These are phyloP conservation scores for Coelastrella sp. DNA, from an alignment of 139 green algal species.

Conservation along the genomic window DNA sequence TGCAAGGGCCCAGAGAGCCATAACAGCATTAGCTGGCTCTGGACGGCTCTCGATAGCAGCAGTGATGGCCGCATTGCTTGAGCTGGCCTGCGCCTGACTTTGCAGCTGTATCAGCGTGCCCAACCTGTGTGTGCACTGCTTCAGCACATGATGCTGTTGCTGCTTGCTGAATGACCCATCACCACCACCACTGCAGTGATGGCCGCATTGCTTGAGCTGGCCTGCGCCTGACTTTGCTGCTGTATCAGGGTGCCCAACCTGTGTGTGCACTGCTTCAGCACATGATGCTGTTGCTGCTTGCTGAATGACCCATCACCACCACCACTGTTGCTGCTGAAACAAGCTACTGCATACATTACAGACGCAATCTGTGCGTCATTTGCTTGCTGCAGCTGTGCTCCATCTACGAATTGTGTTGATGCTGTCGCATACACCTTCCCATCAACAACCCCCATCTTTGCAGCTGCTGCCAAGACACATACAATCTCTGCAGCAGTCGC, in stretches of 20 bases:
- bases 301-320: neutral
- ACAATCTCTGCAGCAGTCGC: conserved; percentile 27
- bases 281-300: conserved; percentile 7
- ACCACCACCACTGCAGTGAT: neutral
- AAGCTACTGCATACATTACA: conserved; percentile 33
- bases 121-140: neutral
- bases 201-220: too few relatives aligned
- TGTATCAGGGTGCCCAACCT: neutral
- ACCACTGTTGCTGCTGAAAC: conserved; percentile 34
- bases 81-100: conserved; percentile 18
- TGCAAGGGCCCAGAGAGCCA: conserved; percentile 29
- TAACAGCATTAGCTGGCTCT: conserved; percentile 5
- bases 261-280: neutral
- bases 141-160: conserved; percentile 5
- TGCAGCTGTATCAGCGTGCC: conserved; percentile 15
- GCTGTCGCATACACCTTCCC: conserved; percentile 18
- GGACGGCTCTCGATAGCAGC: neutral
- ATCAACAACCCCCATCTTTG: neutral
- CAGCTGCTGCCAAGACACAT: conserved; percentile 24
- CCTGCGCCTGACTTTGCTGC: conserved; percentile 33
- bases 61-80: too few relatives aligned
- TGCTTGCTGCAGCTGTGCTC: conserved; percentile 31
- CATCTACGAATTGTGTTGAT: neutral
- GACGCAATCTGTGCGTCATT: conserved; percentile 5
- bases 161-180: neutral